A percentile compares a stretch with the other conserved stretches of the same genome.
Evolutionary conservation across 495 filamentous ascomycete genomes (phyloP).

Genomic region (Stereocaulon alpinum): DNA sequence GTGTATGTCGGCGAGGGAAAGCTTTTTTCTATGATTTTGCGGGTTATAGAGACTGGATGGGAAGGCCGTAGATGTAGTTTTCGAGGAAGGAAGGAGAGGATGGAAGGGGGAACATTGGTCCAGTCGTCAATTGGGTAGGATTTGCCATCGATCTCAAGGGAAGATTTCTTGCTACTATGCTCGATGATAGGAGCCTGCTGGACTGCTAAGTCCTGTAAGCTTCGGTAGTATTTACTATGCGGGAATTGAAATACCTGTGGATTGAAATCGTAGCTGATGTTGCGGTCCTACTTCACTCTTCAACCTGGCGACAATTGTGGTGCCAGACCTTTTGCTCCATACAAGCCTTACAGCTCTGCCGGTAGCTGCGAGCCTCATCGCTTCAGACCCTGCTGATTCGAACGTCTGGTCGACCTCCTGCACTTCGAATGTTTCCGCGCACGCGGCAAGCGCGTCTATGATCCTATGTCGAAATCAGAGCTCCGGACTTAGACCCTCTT

Average conservation of each 20-base stretch:
- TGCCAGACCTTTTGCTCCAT: constrained; percentile 21
- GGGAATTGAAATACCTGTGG: constrained; percentile 5
- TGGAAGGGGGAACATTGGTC: constrained; percentile 72
- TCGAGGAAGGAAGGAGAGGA: constrained; percentile 60
- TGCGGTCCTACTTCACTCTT: background rate
- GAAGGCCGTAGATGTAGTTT: constrained; percentile 76
- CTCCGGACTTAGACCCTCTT: no score
- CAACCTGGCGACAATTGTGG: background rate
- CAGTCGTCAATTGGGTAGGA: constrained; percentile 63
- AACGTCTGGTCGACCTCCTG: no score
- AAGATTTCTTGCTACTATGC: background rate
- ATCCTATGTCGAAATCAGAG: no score
- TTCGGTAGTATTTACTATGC: background rate
- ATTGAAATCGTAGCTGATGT: constrained; percentile 12
- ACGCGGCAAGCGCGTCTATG: no score
- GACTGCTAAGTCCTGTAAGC: constrained; percentile 7
- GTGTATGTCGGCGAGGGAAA: constrained; percentile 66
- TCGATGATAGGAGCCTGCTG: constrained; percentile 10
- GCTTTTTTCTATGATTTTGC: constrained; percentile 80
- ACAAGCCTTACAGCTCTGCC: constrained; percentile 34
- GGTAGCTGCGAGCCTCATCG: constrained; percentile 38
- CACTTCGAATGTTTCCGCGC: no score
- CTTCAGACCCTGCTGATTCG: no score
- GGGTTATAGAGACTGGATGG: constrained; percentile 84
- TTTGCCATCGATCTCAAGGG: constrained; percentile 48